These are phyloP conservation scores for Nemania bipapillata DNA, from an alignment of 2,329 filamentous ascomycete species.

Conservation along the genomic window DNA sequence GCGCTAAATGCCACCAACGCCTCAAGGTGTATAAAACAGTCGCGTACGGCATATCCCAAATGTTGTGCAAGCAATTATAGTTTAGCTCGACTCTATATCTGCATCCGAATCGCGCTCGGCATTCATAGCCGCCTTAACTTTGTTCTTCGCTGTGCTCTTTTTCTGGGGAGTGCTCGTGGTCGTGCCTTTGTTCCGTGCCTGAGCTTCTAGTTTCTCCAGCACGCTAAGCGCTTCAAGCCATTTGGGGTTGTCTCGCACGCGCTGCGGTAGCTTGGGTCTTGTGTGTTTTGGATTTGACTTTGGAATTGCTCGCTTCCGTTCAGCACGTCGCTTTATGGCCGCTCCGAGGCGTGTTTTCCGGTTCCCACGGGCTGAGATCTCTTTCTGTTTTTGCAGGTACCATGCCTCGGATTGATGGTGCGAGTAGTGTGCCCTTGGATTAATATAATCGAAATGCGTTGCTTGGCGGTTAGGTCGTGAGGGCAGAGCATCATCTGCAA, in stretches of 20 bases:
- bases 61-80: not conserved
- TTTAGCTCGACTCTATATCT: slow-evolving; percentile 23
- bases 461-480: slow-evolving; percentile 42
- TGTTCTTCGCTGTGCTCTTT: slow-evolving; percentile 1
- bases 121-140: slow-evolving; percentile 10
- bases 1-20: not conserved
- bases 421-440: slow-evolving; percentile 63
- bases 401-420: slow-evolving; percentile 59
- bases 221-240: slow-evolving; percentile 60
- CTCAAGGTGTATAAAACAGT: slow-evolving; percentile 16
- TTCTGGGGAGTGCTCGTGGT: slow-evolving; percentile 13
- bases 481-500: slow-evolving; percentile 33
- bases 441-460: slow-evolving; percentile 58
- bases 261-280: slow-evolving; percentile 53
- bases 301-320: slow-evolving; percentile 53
- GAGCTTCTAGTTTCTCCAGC: slow-evolving; percentile 42
- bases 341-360: slow-evolving; percentile 64
- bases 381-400: slow-evolving; percentile 60
- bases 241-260: slow-evolving; percentile 57
- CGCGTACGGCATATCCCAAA: not conserved
- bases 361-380: slow-evolving; percentile 61
- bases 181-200: slow-evolving; percentile 6
- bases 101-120: slow-evolving; percentile 29
- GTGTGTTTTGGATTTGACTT: slow-evolving; percentile 10
- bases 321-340: slow-evolving; percentile 46